These are phyloP conservation scores for Paecilomyces sp. DNA, from an alignment of 2,329 filamentous ascomycete genomes.

Conservation along the genomic window DNA sequence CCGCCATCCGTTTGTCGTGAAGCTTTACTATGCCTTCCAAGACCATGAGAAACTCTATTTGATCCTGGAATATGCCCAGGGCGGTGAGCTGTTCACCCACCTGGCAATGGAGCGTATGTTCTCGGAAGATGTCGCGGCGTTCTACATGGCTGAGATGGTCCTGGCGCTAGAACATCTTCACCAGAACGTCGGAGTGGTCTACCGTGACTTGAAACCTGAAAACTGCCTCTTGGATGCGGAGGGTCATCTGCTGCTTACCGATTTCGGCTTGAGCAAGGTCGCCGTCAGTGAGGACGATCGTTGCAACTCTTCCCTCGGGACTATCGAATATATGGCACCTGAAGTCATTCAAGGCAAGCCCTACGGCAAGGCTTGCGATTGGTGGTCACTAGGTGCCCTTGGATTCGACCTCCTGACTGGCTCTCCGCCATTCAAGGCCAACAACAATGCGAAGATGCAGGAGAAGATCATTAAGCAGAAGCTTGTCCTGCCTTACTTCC, in stretches of 20 bases:
- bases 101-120: slow-evolving; percentile 94
- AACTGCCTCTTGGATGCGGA: slow-evolving; percentile 90
- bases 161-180: slow-evolving; percentile 91
- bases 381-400: slow-evolving; percentile 95
- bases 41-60: slow-evolving; percentile 96
- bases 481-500: slow-evolving; percentile 78
- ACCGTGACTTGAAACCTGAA: slow-evolving; percentile 94
- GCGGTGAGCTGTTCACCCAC: slow-evolving; percentile 95
- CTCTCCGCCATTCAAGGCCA: slow-evolving; percentile 79
- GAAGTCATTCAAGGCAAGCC: slow-evolving; percentile 82
- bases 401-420: slow-evolving; percentile 91
- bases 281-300: slow-evolving; percentile 62
- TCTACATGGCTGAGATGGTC: slow-evolving; percentile 98
- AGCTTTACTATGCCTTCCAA: slow-evolving; percentile 96
- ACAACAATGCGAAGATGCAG: slow-evolving; percentile 90
- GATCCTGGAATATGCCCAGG: slow-evolving; percentile 95
- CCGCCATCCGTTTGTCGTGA: slow-evolving; percentile 94
- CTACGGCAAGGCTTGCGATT: slow-evolving; percentile 93
- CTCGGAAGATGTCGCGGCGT: slow-evolving; percentile 76
- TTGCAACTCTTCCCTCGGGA: slow-evolving; percentile 88
- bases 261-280: slow-evolving; percentile 96
- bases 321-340: slow-evolving; percentile 97
- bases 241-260: slow-evolving; percentile 87
- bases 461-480: slow-evolving; percentile 95
- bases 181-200: slow-evolving; percentile 84